Conservation (phyloP, 768 basidiomycete genomes). For the Russula vinacea region DNA sequence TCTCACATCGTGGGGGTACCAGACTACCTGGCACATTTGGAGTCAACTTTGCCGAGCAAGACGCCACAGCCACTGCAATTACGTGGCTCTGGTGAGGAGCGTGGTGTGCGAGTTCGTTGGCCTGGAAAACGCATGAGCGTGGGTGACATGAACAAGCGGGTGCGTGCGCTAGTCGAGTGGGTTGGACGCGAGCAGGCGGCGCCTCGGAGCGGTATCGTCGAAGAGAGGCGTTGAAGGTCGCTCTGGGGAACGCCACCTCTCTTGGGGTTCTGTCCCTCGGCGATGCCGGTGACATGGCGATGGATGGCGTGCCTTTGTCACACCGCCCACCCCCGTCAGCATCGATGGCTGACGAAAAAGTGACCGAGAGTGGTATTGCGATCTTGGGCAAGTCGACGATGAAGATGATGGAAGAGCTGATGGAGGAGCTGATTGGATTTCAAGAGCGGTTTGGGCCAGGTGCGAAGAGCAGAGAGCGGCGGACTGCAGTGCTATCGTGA, state of each 20-base stretch:
- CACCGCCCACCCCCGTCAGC: conserved; percentile 31
- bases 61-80: conserved; percentile 73
- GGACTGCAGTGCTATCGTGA: conserved; percentile 36
- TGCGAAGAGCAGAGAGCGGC: conserved; percentile 42
- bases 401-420: conserved; percentile 87
- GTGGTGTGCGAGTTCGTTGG: conserved; percentile 88
- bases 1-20: conserved; percentile 91
- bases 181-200: conserved; percentile 83
- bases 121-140: conserved; percentile 92
- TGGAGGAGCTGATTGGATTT: conserved; percentile 84
- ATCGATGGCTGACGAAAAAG: conserved; percentile 31
- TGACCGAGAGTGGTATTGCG: not conserved
- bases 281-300: conserved; percentile 35
- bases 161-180: conserved; percentile 86
- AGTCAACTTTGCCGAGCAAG: conserved; percentile 75
- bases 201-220: conserved; percentile 68
- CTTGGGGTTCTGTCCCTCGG: conserved; percentile 30
- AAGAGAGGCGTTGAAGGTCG: conserved; percentile 61
- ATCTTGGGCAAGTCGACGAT: conserved; percentile 46
- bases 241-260: conserved; percentile 39
- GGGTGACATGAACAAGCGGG: conserved; percentile 96
- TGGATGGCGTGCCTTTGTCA: conserved; percentile 33
- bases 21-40: conserved; percentile 87
- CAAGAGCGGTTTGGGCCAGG: conserved; percentile 82
- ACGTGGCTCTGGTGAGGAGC: conserved; percentile 54